Evolutionary conservation across 2,329 filamentous ascomycete species (phyloP).

Genomic region (Graphiopsis chlorocephala): DNA sequence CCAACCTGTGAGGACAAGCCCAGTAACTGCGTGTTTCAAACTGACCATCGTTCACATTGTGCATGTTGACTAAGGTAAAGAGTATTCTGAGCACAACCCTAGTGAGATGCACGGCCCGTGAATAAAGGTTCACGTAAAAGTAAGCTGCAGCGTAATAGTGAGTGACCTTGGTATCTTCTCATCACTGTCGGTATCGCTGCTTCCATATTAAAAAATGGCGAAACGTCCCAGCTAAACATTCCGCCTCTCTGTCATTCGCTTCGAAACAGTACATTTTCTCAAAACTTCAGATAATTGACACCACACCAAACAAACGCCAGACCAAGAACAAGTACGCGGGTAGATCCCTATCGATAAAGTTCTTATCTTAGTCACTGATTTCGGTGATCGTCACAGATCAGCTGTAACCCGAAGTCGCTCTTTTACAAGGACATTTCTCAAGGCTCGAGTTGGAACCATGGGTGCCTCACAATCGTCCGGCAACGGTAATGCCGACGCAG

Average conservation of each 20-base stretch:
- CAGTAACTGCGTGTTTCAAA: not conserved
- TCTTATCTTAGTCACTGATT: not conserved
- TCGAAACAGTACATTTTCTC: not conserved
- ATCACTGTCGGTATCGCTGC: not conserved
- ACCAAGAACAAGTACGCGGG: not conserved
- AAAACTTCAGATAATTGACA: too few species aligned
- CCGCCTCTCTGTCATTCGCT: not conserved
- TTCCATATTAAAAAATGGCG: not conserved
- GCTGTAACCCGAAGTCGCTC: not conserved
- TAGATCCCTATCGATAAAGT: not conserved
- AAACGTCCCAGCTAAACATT: not conserved
- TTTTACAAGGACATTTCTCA: not conserved
- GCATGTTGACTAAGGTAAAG: too few species aligned
- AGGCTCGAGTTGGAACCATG: not conserved
- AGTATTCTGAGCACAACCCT: not conserved
- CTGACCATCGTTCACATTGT: not conserved
- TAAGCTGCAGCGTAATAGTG: not conserved
- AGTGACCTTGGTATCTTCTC: not conserved
- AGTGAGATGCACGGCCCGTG: too few species aligned
- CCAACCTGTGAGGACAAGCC: not conserved
- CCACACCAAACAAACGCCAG: not conserved
- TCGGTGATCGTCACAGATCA: not conserved
- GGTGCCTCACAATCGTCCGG: conserved; percentile 12
- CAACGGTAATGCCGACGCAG: not conserved
- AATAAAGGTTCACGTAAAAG: not conserved